Base-by-base conservation (phyloP, 2,329 filamentous ascomycete genomes). In the Aureobasidium namibiae region DNA sequence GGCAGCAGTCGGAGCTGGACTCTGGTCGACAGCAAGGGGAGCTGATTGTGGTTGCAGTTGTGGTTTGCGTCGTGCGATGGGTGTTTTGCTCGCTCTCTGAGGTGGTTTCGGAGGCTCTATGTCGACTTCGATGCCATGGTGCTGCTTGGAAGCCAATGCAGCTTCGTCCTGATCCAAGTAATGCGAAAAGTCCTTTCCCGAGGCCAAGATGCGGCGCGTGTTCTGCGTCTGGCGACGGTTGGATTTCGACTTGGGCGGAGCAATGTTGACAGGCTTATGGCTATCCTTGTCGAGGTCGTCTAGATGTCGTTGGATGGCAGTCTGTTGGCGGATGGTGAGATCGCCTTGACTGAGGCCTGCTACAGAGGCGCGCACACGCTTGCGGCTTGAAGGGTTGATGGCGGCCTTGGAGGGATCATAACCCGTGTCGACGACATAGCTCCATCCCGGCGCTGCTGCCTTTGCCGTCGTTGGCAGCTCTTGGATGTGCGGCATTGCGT, bases 401-500 rank as follows among this genome's bases (percentile, higher is more conserved):
- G 78, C 70, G 53, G 76, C 71, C 65, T 81, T 80, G 10, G 83
- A 79, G 13, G 82, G 79, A 59, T 83, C 80, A 59, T 82, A 79
- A 72, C 81, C 70, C 16, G 82, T 85, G 69, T 96, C 90, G 31
- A 91, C 86, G 1, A 96, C 89, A 71, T 96, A 96, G 13, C 90
- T 90, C 88, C 91, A 97, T 68, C 92, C 92, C 1, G 92, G 91
- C 1, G 90, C 88, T 16, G 84, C 85, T 62, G 84, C 84, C 18
- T 69, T 68, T 29, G 84, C 78, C 68, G 83, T 85, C 60, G 76
- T 76, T 36, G 90, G 88, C 60, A 96, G 78, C 66, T 95, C 87
- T 73, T 95, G 86, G 67, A 97, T 90, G 67, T 89, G 87, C 65
- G 82, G 82, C 80, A 63, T 63, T 18, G 23, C 31, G 39, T 24